Percentiles rank a stretch among this genome's conserved stretches.
These are phyloP conservation scores for Botrytis hyacinthi DNA, from an alignment of 2,329 filamentous ascomycete genomes.

Conservation along the genomic window DNA sequence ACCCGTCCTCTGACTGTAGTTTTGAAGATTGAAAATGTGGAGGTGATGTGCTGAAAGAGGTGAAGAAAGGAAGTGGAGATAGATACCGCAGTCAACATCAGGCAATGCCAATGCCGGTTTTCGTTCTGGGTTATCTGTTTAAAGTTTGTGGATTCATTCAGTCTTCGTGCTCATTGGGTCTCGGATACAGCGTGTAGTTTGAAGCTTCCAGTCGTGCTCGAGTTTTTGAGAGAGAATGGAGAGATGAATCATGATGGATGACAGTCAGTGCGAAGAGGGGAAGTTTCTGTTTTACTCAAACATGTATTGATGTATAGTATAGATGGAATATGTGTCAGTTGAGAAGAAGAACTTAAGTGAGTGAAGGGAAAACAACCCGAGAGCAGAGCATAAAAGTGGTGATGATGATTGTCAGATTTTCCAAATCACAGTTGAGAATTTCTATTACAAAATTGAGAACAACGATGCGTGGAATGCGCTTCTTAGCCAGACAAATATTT, in stretches of 20 bases:
- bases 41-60: background rate
- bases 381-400: background rate
- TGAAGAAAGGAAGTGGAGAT: background rate
- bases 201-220: background rate
- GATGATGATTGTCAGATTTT: background rate
- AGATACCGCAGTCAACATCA: rapidly evolving
- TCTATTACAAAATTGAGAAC: background rate
- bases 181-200: background rate
- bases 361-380: background rate
- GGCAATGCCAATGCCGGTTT: background rate
- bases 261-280: background rate
- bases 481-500: background rate
- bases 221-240: too few species aligned
- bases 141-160: background rate
- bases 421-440: background rate
- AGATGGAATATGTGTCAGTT: background rate
- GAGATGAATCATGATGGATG: background rate
- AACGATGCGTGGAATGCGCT: background rate
- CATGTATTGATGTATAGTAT: background rate
- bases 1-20: background rate
- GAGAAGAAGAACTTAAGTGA: background rate
- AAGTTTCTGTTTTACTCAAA: background rate
- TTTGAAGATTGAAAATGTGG: background rate
- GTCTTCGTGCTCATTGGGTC: background rate
- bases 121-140: background rate